Evolutionary conservation across 148 eudicot species (phyloP).

Genomic region (Vaccinium corymbosum): DNA sequence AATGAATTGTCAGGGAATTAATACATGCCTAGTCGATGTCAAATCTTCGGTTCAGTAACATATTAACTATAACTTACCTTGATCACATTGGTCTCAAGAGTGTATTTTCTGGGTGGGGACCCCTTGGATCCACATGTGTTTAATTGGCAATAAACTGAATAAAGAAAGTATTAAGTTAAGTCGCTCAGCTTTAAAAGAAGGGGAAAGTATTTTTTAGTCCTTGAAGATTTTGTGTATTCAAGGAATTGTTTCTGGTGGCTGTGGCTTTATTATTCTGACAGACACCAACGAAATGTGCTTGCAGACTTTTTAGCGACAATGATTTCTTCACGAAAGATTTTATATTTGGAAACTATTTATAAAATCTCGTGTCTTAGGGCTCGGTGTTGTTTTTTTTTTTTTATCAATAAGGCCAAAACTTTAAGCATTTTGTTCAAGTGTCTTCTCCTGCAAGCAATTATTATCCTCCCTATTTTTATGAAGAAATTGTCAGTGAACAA

Average conservation of each 20-base stretch:
- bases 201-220: not conserved
- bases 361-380: not conserved
- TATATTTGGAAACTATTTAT: not conserved
- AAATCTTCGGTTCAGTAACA: not conserved
- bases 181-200: not conserved
- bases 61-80: not conserved
- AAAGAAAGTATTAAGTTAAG: not conserved
- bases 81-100: not conserved
- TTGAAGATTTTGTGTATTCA: not conserved
- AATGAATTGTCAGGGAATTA: not conserved
- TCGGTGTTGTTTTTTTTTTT: not conserved
- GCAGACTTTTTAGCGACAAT: not conserved
- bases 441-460: not conserved
- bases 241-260: conserved; percentile 2
- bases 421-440: conserved; percentile 2
- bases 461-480: conserved; percentile 19
- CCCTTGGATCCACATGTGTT: not conserved
- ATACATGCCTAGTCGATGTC: not conserved
- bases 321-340: not conserved
- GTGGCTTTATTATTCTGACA: not conserved
- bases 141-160: not conserved
- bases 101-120: not conserved
- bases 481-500: conserved; percentile 64
- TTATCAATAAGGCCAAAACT: not conserved
- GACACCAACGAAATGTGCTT: not conserved